A percentile compares a stretch with the other conserved stretches of the same genome.
Evolutionary conservation across 345 rosid genomes (phyloP).

Genomic region (Salix caprea): DNA sequence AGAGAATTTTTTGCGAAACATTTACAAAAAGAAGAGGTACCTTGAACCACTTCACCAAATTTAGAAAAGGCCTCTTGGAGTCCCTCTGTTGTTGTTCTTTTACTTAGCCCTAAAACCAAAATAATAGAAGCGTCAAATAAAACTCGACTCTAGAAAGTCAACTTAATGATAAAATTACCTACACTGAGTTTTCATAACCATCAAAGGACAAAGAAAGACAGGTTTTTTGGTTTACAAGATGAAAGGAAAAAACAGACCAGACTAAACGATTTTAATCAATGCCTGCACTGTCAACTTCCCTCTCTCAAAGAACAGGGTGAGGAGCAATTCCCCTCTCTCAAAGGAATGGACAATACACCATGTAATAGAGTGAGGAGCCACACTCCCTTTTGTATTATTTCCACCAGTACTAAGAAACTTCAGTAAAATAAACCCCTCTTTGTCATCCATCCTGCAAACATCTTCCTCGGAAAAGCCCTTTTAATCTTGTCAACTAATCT

Average conservation of each 20-base stretch:
- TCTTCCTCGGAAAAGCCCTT: no score
- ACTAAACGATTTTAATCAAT: not conserved
- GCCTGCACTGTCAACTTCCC: not conserved
- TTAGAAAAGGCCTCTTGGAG: conserved; percentile 63
- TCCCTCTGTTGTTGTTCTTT: conserved; percentile 65
- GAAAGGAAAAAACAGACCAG: not conserved
- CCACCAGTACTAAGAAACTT: not conserved
- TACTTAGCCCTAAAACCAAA: conserved; percentile 66
- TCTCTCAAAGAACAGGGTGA: no score
- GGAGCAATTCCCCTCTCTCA: no score
- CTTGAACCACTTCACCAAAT: conserved; percentile 78
- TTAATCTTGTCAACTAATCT: no score
- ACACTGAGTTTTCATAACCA: not conserved
- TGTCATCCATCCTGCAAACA: no score
- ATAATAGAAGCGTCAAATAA: not conserved
- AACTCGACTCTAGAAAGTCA: not conserved
- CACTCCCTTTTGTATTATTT: not conserved
- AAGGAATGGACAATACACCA: no score
- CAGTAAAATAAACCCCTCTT: not conserved
- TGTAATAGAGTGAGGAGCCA: no score
- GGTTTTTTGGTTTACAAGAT: not conserved
- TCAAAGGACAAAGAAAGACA: not conserved
- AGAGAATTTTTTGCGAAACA: not conserved
- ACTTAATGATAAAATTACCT: not conserved
- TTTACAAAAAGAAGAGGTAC: conserved; percentile 27